Conservation (phyloP, 2,329 filamentous ascomycete species). For the Fusarium caatingaense region DNA sequence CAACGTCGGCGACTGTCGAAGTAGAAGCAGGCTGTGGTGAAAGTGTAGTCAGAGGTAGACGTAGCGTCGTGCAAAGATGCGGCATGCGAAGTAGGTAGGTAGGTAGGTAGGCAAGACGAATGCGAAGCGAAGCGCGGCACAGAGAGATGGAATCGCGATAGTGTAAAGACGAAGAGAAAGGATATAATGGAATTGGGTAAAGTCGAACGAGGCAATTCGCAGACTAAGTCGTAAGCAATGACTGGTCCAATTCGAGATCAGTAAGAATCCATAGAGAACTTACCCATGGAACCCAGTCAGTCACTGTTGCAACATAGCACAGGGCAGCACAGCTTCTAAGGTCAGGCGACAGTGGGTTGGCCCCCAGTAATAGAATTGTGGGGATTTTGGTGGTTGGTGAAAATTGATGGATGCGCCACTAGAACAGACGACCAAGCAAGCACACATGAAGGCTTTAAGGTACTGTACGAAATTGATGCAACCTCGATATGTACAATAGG, state of each 20-base stretch:
- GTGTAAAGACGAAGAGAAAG: not conserved
- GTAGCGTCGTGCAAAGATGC: slow-evolving; percentile 51
- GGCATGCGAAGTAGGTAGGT: slow-evolving; percentile 46
- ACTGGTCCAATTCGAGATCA: slow-evolving; percentile 36
- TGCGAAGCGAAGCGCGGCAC: slow-evolving; percentile 29
- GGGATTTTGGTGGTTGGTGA: slow-evolving; percentile 7
- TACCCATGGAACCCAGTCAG: not conserved
- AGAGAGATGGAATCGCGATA: slow-evolving; percentile 31
- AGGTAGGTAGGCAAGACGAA: slow-evolving; percentile 30
- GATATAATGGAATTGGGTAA: not conserved
- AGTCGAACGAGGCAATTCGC: slow-evolving; percentile 44
- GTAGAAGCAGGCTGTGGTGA: slow-evolving; percentile 40
- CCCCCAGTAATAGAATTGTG: not conserved
- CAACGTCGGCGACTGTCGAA: slow-evolving; percentile 41
- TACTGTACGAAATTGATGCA: not conserved
- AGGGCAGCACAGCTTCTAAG: not conserved
- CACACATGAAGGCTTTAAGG: not conserved
- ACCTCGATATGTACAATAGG: not conserved
- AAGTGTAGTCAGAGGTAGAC: slow-evolving; percentile 22
- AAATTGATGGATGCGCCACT: not conserved
- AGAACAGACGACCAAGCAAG: not conserved
- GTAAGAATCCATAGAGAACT: slow-evolving; percentile 7
- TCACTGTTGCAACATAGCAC: not conserved
- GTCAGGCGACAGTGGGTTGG: slow-evolving; percentile 44
- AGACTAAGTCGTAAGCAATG: slow-evolving; percentile 40